Percentiles rank a stretch among this genome's conserved stretches.
Evolutionary conservation across 768 basidiomycete genomes (phyloP).

Genomic region (Phaeotremella skinneri): DNA sequence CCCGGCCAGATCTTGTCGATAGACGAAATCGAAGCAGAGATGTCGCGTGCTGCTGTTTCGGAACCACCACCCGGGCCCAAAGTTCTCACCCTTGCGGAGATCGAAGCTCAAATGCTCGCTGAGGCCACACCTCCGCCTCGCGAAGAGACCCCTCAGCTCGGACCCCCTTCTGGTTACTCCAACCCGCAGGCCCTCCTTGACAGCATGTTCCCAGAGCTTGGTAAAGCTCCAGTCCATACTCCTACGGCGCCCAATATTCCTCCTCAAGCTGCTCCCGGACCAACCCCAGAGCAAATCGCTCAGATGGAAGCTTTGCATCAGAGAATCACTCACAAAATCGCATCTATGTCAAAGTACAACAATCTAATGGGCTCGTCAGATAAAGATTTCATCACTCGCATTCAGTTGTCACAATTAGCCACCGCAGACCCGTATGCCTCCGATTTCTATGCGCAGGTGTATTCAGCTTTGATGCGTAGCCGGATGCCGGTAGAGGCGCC

Average conservation of each 20-base stretch:
- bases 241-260: slow-evolving; percentile 11
- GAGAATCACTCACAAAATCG: slow-evolving; percentile 45
- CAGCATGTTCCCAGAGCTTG: slow-evolving; percentile 45
- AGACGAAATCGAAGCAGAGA: slow-evolving; percentile 53
- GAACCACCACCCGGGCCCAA: slow-evolving; percentile 15
- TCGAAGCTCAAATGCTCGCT: slow-evolving; percentile 47
- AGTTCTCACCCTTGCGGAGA: slow-evolving; percentile 44
- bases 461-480: slow-evolving; percentile 76
- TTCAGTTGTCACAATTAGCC: slow-evolving; percentile 96
- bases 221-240: slow-evolving; percentile 13
- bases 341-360: slow-evolving; percentile 49
- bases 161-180: slow-evolving; percentile 32
- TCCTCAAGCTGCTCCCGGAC: slow-evolving; percentile 3
- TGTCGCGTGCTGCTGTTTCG: slow-evolving; percentile 32
- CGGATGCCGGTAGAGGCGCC: slow-evolving; percentile 59
- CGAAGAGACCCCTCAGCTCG: slow-evolving; percentile 27
- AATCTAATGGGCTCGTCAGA: slow-evolving; percentile 58
- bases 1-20: slow-evolving; percentile 48
- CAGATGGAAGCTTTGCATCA: slow-evolving; percentile 30
- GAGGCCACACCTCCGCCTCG: slow-evolving; percentile 19
- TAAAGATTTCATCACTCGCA: slow-evolving; percentile 98
- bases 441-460: slow-evolving; percentile 98
- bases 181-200: slow-evolving; percentile 45
- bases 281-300: slow-evolving; percentile 34
- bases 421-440: slow-evolving; percentile 96